Percentiles rank a stretch among this genome's conserved stretches.
phyloP scores from a whole-genome alignment of 163 green algal species.

The Scenedesmus sp. region DNA sequence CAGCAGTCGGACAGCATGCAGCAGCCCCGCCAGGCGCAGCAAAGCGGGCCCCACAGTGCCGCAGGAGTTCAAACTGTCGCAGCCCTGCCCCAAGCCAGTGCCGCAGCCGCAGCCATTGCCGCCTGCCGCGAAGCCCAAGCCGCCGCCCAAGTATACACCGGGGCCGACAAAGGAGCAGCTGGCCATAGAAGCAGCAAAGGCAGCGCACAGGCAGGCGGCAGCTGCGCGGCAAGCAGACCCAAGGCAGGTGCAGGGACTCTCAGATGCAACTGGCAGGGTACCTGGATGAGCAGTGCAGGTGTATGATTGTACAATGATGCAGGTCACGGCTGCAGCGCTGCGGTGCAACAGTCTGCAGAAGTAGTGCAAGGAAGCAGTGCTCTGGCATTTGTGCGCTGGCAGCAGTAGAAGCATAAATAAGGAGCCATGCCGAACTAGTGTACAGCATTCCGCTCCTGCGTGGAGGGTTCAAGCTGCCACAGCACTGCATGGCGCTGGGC shows the following conservation, averaged over 20 bases:
- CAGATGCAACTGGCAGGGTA: neutral
- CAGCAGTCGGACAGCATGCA: constrained; percentile 14
- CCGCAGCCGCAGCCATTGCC: constrained; percentile 71
- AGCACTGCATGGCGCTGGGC: too few relatives aligned
- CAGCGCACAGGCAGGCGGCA: constrained; percentile 65
- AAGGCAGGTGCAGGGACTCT: neutral
- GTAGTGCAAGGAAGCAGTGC: neutral
- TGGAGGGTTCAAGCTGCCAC: neutral
- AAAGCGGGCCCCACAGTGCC: constrained; percentile 53
- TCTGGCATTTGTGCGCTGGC: neutral
- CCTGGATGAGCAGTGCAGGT: too few relatives aligned
- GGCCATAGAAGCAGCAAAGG: constrained; percentile 71
- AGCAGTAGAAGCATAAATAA: too few relatives aligned
- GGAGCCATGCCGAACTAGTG: too few relatives aligned
- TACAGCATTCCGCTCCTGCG: too few relatives aligned
- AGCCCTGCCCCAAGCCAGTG: constrained; percentile 73
- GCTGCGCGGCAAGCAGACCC: constrained; percentile 57
- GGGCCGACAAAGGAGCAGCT: constrained; percentile 76
- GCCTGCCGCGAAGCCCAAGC: constrained; percentile 58
- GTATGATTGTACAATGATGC: too few relatives aligned
- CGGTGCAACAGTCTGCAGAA: too few relatives aligned
- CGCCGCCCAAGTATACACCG: constrained; percentile 55
- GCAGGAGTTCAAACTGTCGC: constrained; percentile 81
- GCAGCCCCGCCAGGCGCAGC: neutral
- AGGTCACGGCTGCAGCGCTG: too few relatives aligned